Percentiles rank a stretch among this genome's conserved stretches.
phyloP scores from a whole-genome alignment of 345 rosid species.

The Isatis tinctoria region DNA sequence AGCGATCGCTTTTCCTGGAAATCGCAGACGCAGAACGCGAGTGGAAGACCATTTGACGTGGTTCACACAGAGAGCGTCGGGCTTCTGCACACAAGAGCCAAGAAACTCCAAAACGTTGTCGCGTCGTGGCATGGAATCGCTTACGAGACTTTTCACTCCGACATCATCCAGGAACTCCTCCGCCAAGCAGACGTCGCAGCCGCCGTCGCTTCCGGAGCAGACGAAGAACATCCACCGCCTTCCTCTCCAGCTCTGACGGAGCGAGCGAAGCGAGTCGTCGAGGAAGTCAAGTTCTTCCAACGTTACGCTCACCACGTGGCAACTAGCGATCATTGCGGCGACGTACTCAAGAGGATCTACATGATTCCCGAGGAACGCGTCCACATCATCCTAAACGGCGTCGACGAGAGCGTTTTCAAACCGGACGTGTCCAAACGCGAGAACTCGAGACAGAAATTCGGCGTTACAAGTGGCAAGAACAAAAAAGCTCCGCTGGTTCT shows the following conservation, averaged over 20 bases:
- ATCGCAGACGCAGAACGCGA: constrained; percentile 50
- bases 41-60: constrained; percentile 73
- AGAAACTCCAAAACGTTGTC: constrained; percentile 54
- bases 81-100: constrained; percentile 76
- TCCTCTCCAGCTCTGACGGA: constrained; percentile 49
- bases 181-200: constrained; percentile 31
- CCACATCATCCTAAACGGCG: constrained; percentile 82
- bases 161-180: constrained; percentile 79
- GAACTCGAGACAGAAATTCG: constrained; percentile 48
- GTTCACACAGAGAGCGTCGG: constrained; percentile 86
- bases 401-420: constrained; percentile 64
- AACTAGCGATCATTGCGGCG: constrained; percentile 92
- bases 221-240: constrained; percentile 43
- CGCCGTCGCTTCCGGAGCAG: not conserved
- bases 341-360: constrained; percentile 75
- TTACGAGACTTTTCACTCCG: constrained; percentile 83
- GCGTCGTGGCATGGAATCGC: constrained; percentile 95
- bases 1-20: not conserved
- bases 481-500: constrained; percentile 36
- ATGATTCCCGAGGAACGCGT: constrained; percentile 95
- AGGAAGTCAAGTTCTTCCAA: constrained; percentile 86
- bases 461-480: constrained; percentile 38
- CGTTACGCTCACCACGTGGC: constrained; percentile 84
- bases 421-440: constrained; percentile 47
- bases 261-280: constrained; percentile 58